Evolutionary conservation across 495 filamentous ascomycete genomes (phyloP), one percentile per base, ranked within the genome.

Genomic region (Corynascus novoguineensis): DNA sequence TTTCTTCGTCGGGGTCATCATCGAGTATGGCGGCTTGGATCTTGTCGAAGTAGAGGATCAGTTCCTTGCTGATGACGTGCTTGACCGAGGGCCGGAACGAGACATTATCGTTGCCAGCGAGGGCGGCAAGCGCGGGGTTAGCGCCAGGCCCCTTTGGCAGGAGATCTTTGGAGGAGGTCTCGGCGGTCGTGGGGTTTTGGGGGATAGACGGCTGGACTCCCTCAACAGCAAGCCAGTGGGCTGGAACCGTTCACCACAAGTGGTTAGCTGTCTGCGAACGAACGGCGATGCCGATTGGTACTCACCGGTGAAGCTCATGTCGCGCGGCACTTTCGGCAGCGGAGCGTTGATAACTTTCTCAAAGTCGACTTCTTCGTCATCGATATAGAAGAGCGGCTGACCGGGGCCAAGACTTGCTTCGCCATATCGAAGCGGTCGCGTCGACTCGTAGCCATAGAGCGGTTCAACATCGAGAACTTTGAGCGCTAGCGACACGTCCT

Each of bases 331-430:
- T 64, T 92, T 97, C 7, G 93, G 93, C 55, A 98, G 73, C 6
- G 93, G 89, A 38, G 88, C 88, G 75, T 98, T 98, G 68, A 98
- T 97, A 60, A 98, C 73, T 73, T 97, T 97, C 73, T 98, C 93
- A 66, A 98, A 97, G 68, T 98, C 93, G 28, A 97, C 86, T 75
- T 98, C 93, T 64, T 98, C 93, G 72, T 98, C 93, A 67, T 98
- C 95, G 28, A 98, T 87, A 64, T 98, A 98, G 76, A 88, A 98
- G 14, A 98, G 77, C 37, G 92, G 91, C 69, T 97, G 92, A n/a
- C 90, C 90, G 8, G 92, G 90, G 0, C 93, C 93, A 32, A 98
- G 75, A 14, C 87, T 92, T 3, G 93, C 93, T 72, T 97, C 93
- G 25, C 95, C 95, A 64, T 92, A 98, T 35, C 86, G 81, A 58